phyloP scores from a whole-genome alignment of 2,329 filamentous ascomycete genomes.

The Xylariales sp. region DNA sequence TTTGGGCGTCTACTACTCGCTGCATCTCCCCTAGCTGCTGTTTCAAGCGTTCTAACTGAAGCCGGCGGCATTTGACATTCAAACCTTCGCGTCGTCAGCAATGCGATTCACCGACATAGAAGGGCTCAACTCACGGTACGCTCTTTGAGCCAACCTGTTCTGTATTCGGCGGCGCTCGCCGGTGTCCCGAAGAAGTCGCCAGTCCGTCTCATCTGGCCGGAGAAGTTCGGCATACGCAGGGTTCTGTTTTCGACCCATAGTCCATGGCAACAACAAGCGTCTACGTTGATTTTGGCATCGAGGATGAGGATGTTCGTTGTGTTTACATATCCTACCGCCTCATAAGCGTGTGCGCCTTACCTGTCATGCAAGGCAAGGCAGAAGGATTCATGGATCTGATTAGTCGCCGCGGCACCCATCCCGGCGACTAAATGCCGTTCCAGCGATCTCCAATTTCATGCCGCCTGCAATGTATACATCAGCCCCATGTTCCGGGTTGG shows the following conservation, averaged over 20 bases:
- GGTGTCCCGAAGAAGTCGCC: slow-evolving; percentile 28
- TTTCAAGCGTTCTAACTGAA: slow-evolving; percentile 29
- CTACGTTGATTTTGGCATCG: too few relatives aligned
- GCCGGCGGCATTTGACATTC: slow-evolving; percentile 29
- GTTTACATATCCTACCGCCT: too few relatives aligned
- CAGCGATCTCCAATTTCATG: too few relatives aligned
- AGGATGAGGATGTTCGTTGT: too few relatives aligned
- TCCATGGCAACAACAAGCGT: too few relatives aligned
- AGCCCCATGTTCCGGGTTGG: too few relatives aligned
- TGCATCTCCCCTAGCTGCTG: slow-evolving; percentile 28
- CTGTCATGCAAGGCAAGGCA: too few relatives aligned
- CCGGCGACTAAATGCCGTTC: too few relatives aligned
- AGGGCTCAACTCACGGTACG: slow-evolving; percentile 24
- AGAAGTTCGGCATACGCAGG: slow-evolving; percentile 29
- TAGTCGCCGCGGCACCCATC: too few relatives aligned
- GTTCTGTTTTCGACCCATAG: slow-evolving; percentile 27
- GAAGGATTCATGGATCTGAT: too few relatives aligned
- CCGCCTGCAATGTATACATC: too few relatives aligned
- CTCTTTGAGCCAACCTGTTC: slow-evolving; percentile 29
- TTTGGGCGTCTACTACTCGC: slow-evolving; percentile 17
- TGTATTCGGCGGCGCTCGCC: slow-evolving; percentile 30
- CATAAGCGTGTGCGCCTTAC: too few relatives aligned
- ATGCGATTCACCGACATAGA: neutral
- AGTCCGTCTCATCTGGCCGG: slow-evolving; percentile 31
- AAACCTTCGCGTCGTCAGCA: slow-evolving; percentile 22